These are phyloP conservation scores for Crithidia sp. DNA, from an alignment of 208 protist species.

Conservation along the genomic window DNA sequence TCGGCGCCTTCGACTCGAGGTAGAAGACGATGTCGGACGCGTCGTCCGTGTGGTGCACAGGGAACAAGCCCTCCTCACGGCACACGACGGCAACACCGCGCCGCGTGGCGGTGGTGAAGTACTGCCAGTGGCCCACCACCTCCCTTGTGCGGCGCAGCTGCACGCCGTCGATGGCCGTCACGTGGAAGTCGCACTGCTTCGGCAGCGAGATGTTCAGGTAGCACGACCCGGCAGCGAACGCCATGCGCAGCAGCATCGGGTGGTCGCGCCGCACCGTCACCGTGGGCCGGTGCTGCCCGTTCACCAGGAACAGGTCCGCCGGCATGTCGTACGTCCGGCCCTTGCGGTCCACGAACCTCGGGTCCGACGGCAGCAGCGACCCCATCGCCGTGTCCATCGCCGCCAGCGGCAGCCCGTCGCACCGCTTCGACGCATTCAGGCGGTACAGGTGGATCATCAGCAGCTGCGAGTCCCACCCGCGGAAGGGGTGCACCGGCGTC, in stretches of 20 bases:
- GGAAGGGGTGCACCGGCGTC: conserved; percentile 48
- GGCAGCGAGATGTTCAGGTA: conserved; percentile 78
- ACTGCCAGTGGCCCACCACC: conserved; percentile 57
- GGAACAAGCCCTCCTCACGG: conserved; percentile 42
- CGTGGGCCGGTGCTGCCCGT: conserved; percentile 79
- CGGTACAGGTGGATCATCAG: conserved; percentile 85
- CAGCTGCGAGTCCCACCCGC: conserved; percentile 37
- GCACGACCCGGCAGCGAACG: conserved; percentile 79
- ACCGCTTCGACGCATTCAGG: conserved; percentile 42
- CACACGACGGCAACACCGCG: conserved; percentile 63
- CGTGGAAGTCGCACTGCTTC: conserved; percentile 57
- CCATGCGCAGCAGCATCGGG: conserved; percentile 68
- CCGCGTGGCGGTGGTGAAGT: conserved; percentile 84
- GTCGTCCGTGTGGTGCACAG: conserved; percentile 46
- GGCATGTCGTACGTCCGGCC: conserved; percentile 45
- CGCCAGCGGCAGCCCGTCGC: conserved; percentile 65
- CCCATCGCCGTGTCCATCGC: conserved; percentile 52
- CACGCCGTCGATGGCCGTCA: conserved; percentile 75
- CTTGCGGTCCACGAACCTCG: conserved; percentile 46
- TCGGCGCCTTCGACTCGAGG: conserved; percentile 31
- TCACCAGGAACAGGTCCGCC: conserved; percentile 85
- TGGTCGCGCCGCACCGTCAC: conserved; percentile 44
- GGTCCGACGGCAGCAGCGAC: conserved; percentile 55
- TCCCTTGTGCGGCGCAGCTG: conserved; percentile 50
- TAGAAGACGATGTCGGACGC: conserved; percentile 59